These are phyloP conservation scores for Diaporthe humulicola DNA, from an alignment of 2,329 filamentous ascomycete genomes.

Conservation along the genomic window DNA sequence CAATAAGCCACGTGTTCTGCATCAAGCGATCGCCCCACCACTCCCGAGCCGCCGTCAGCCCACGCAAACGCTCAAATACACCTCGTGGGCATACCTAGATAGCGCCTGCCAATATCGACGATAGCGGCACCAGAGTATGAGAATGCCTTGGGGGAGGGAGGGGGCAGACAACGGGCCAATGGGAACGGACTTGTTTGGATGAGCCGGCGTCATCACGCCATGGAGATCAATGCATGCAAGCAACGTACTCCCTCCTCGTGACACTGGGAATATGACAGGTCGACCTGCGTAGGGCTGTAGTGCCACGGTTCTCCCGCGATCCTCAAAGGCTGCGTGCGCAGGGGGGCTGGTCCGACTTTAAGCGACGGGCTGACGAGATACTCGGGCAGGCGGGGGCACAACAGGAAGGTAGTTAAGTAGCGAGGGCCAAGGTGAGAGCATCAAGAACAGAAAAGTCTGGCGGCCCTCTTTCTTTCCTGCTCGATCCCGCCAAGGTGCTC, in stretches of 20 bases:
- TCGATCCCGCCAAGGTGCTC: conserved; percentile 15
- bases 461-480: not conserved
- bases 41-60: conserved; percentile 13
- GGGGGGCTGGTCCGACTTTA: not conserved
- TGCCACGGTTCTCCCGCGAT: conserved; percentile 17
- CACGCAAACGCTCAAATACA: not conserved
- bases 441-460: not conserved
- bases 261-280: conserved; percentile 12
- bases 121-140: not conserved
- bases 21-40: conserved; percentile 21
- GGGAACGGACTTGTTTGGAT: not conserved
- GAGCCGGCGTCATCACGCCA: conserved; percentile 15
- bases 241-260: not conserved
- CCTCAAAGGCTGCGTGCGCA: not conserved
- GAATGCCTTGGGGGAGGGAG: not conserved
- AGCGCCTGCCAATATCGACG: not conserved
- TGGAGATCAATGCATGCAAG: conserved; percentile 14
- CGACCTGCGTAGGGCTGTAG: conserved; percentile 26
- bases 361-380: conserved; percentile 28
- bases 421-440: not conserved
- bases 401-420: conserved; percentile 2
- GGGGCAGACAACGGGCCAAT: not conserved
- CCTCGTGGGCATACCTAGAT: not conserved
- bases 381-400: conserved; percentile 1
- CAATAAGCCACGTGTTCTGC: conserved; percentile 21